Percentiles rank a stretch among this genome's conserved stretches.
phyloP scores from a whole-genome alignment of 2,329 filamentous ascomycete genomes.

The Trichoderma sp. region DNA sequence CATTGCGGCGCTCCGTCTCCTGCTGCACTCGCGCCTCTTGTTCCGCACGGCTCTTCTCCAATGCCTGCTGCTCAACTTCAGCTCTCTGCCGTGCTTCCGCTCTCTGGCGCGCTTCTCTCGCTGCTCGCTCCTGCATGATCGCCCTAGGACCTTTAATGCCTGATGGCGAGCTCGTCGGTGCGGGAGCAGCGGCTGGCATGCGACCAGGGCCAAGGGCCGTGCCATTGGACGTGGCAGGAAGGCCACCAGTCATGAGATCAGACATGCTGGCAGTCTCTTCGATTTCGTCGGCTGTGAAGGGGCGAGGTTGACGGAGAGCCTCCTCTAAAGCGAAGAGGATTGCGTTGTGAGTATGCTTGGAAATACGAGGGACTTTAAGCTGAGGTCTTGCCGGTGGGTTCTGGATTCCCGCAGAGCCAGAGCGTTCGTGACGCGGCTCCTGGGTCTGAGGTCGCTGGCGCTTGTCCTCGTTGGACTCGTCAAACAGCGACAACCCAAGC shows the following conservation, averaged over 20 bases:
- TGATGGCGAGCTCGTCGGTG: slow-evolving; percentile 56
- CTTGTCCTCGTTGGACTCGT: slow-evolving; percentile 30
- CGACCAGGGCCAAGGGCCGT: slow-evolving; percentile 53
- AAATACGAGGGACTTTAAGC: slow-evolving; percentile 63
- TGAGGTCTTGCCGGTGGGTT: slow-evolving; percentile 34
- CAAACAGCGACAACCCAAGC: slow-evolving; percentile 41
- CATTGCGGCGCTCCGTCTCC: slow-evolving; percentile 57
- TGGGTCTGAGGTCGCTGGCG: slow-evolving; percentile 46
- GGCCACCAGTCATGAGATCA: slow-evolving; percentile 66
- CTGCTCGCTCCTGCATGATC: slow-evolving; percentile 85
- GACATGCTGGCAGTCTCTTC: slow-evolving; percentile 95
- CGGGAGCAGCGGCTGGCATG: slow-evolving; percentile 51
- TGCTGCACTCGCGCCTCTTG: slow-evolving; percentile 57
- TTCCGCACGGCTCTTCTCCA: slow-evolving; percentile 59
- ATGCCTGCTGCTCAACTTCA: slow-evolving; percentile 59
- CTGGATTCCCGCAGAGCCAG: slow-evolving; percentile 27
- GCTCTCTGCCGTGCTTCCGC: slow-evolving; percentile 67
- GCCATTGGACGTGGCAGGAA: slow-evolving; percentile 56
- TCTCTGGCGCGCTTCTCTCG: slow-evolving; percentile 70
- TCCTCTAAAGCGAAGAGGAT: slow-evolving; percentile 93
- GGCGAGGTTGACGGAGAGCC: slow-evolving; percentile 77
- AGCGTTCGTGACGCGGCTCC: slow-evolving; percentile 38
- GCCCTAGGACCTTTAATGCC: slow-evolving; percentile 82
- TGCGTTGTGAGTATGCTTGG: slow-evolving; percentile 80
- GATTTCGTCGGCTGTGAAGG: slow-evolving; percentile 78